Evolutionary conservation across 768 basidiomycete species (phyloP).

Genomic region (Punctularia strigosozonata): DNA sequence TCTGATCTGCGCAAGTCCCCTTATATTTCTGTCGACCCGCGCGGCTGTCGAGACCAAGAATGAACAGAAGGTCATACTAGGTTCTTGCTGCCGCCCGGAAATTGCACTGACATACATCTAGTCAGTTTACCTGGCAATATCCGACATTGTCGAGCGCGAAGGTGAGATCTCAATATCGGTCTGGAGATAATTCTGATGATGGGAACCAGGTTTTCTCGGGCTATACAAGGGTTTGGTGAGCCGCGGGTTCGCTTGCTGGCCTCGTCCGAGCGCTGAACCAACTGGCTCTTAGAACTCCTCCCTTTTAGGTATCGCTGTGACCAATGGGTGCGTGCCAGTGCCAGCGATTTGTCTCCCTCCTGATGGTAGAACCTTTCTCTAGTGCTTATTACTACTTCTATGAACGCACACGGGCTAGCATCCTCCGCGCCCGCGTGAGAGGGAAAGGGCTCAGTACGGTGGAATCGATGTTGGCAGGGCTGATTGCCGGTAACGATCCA

Average conservation of each 20-base stretch:
- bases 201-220: too few species aligned
- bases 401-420: constrained; percentile 49
- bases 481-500: constrained; percentile 61
- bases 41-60: constrained; percentile 85
- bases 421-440: constrained; percentile 42
- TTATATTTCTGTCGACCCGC: constrained; percentile 86
- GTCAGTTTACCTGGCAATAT: constrained; percentile 53
- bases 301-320: constrained; percentile 83
- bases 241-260: too few species aligned
- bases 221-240: constrained; percentile 89
- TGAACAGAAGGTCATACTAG: constrained; percentile 48
- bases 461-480: constrained; percentile 84
- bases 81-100: neutral
- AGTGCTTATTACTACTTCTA: constrained; percentile 94
- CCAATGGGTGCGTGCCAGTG: constrained; percentile 58
- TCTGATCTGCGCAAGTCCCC: constrained; percentile 42
- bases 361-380: neutral
- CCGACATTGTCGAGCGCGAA: constrained; percentile 75
- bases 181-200: too few species aligned
- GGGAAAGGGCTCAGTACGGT: constrained; percentile 65
- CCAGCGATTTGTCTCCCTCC: neutral
- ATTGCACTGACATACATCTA: constrained; percentile 17
- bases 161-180: too few species aligned
- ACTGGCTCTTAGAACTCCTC: too few species aligned
- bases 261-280: too few species aligned